These are phyloP conservation scores for Linaria vulgaris DNA, from an alignment of 257 asterid species.

Conservation along the genomic window DNA sequence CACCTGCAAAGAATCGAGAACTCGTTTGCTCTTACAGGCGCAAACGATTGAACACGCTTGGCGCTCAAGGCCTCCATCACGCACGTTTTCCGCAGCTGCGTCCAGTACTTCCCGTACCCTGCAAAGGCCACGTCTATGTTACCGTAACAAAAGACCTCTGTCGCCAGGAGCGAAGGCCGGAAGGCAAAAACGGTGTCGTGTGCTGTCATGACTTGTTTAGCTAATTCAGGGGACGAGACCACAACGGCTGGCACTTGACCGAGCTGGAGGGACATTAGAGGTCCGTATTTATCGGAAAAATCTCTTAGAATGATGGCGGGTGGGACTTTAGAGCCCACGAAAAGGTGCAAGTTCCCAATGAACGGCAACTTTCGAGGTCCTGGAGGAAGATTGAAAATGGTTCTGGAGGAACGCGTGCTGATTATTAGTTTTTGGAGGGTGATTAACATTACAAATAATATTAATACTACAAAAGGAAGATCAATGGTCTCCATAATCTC, in stretches of 20 bases:
- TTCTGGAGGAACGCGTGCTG: not conserved
- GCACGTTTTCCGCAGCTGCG: conserved; percentile 33
- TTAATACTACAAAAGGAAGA: too few relatives aligned
- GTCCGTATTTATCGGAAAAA: conserved; percentile 32
- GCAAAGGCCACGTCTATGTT: conserved; percentile 24
- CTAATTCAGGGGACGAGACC: conserved; percentile 29
- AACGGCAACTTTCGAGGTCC: conserved; percentile 29
- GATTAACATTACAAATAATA: too few relatives aligned
- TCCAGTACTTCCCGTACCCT: conserved; percentile 34
- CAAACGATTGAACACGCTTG: conserved; percentile 24
- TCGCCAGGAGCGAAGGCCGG: conserved; percentile 27
- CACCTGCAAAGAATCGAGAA: conserved; percentile 14
- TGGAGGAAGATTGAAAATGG: conserved; percentile 24
- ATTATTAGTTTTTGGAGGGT: too few relatives aligned
- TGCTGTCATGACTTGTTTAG: conserved; percentile 29
- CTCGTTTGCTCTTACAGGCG: conserved; percentile 28
- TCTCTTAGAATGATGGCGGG: conserved; percentile 22
- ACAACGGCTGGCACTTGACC: conserved; percentile 30
- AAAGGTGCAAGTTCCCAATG: conserved; percentile 35
- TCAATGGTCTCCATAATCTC: too few relatives aligned
- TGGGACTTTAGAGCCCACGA: not conserved
- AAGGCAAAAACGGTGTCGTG: conserved; percentile 28
- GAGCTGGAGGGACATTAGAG: conserved; percentile 31
- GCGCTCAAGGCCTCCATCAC: conserved; percentile 20
- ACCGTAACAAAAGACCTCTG: conserved; percentile 18